These are phyloP conservation scores for Xylaria grammica DNA, from an alignment of 495 filamentous ascomycete species.

Conservation along the genomic window DNA sequence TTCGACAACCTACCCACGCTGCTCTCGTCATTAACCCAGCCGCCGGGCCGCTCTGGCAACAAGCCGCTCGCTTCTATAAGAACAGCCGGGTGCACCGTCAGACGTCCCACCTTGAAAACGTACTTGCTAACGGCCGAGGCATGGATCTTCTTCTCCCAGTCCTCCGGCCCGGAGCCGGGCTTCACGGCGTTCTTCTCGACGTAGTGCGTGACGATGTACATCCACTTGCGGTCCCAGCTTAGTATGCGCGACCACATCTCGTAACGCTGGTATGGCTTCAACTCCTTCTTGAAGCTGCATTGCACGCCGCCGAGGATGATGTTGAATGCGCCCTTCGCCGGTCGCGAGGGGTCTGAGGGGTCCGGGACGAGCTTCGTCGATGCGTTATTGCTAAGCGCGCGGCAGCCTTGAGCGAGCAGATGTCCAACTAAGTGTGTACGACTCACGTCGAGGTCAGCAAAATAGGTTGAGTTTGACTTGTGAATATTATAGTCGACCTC, in stretches of 20 bases:
- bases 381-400: slow-evolving; percentile 44
- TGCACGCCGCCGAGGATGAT: slow-evolving; percentile 72
- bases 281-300: slow-evolving; percentile 72
- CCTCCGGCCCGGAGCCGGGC: slow-evolving; percentile 44
- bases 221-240: slow-evolving; percentile 68
- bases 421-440: slow-evolving; percentile 66
- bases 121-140: slow-evolving; percentile 62
- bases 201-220: slow-evolving; percentile 56
- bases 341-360: slow-evolving; percentile 37
- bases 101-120: slow-evolving; percentile 71
- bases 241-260: slow-evolving; percentile 76
- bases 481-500: slow-evolving; percentile 86
- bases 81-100: slow-evolving; percentile 83
- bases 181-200: slow-evolving; percentile 58
- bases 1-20: slow-evolving; percentile 31
- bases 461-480: slow-evolving; percentile 86
- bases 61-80: slow-evolving; percentile 71
- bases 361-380: slow-evolving; percentile 49
- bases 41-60: slow-evolving; percentile 62
- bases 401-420: slow-evolving; percentile 57
- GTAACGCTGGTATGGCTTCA: slow-evolving; percentile 69
- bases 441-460: slow-evolving; percentile 76
- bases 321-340: slow-evolving; percentile 46
- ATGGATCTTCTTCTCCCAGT: slow-evolving; percentile 50
- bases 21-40: slow-evolving; percentile 51